These are phyloP conservation scores for Desmodesmus armatus DNA, from an alignment of 139 green algal species.

Conservation along the genomic window DNA sequence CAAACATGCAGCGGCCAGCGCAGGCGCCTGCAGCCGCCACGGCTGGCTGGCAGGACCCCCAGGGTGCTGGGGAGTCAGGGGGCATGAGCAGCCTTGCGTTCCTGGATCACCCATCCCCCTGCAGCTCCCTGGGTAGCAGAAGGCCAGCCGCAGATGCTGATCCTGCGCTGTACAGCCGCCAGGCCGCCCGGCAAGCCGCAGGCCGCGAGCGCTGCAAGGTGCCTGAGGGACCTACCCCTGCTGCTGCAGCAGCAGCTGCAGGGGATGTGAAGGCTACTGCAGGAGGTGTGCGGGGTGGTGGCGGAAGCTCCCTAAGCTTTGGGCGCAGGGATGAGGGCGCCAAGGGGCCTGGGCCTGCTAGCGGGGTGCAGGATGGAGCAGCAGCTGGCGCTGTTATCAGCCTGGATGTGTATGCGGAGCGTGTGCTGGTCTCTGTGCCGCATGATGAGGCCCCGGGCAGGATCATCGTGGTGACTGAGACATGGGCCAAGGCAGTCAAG, in stretches of 20 bases:
- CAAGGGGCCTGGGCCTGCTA: neutral
- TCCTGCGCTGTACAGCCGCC: constrained; percentile 22
- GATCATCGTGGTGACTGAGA: constrained; percentile 59
- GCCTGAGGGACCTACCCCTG: neutral
- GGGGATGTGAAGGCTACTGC: constrained; percentile 18
- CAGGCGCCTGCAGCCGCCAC: too few species aligned
- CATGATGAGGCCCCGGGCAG: constrained; percentile 60
- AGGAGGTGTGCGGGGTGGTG: neutral
- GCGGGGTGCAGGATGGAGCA: neutral
- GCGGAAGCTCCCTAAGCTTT: neutral
- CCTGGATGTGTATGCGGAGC: constrained; percentile 54
- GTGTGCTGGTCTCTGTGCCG: constrained; percentile 46
- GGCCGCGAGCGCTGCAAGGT: constrained; percentile 6
- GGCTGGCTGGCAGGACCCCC: neutral
- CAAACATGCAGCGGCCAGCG: neutral
- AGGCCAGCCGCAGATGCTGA: constrained; percentile 18
- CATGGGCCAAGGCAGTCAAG: constrained; percentile 77
- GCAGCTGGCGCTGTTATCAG: constrained; percentile 1
- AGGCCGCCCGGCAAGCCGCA: constrained; percentile 26
- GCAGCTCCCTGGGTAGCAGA: constrained; percentile 33
- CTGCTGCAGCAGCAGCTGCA: constrained; percentile 19
- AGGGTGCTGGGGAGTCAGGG: neutral
- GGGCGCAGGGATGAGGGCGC: neutral
- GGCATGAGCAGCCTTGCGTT: constrained; percentile 26
- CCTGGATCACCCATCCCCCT: too few species aligned